These are phyloP conservation scores for Pythium coloratum DNA, from an alignment of 352 stramenopile species.

Conservation along the genomic window DNA sequence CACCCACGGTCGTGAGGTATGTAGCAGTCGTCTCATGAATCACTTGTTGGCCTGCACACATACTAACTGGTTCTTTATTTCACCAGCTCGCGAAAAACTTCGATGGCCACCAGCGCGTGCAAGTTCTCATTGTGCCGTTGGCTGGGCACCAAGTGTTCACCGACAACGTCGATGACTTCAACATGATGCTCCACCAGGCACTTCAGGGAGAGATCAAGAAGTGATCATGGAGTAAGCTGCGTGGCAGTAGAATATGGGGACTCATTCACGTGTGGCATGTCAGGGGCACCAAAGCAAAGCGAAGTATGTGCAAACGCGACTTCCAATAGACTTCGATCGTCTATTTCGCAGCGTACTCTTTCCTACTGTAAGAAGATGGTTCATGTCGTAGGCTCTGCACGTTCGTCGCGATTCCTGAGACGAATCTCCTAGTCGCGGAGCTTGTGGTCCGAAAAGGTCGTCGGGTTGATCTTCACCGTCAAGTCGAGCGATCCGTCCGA, in stretches of 20 bases:
- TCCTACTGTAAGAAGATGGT: too few species aligned
- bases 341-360: not conserved
- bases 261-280: too few species aligned
- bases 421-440: not conserved
- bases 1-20: slow-evolving; percentile 47
- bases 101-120: slow-evolving; percentile 35
- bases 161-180: slow-evolving; percentile 70
- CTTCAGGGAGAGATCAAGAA: slow-evolving; percentile 23
- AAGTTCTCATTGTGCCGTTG: slow-evolving; percentile 47
- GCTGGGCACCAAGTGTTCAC: slow-evolving; percentile 71
- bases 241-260: too few species aligned
- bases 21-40: not conserved
- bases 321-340: not conserved
- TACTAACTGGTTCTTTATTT: not conserved
- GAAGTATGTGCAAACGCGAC: too few species aligned
- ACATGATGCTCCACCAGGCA: slow-evolving; percentile 43
- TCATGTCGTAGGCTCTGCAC: too few species aligned
- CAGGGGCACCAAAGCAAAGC: too few species aligned
- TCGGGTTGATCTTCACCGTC: not conserved
- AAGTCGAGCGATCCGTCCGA: not conserved
- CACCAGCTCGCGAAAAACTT: slow-evolving; percentile 37
- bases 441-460: not conserved
- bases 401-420: too few species aligned
- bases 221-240: not conserved
- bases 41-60: not conserved